Base-by-base conservation (phyloP, 2,329 filamentous ascomycete genomes). In the Hymenoscyphus albidus region DNA sequence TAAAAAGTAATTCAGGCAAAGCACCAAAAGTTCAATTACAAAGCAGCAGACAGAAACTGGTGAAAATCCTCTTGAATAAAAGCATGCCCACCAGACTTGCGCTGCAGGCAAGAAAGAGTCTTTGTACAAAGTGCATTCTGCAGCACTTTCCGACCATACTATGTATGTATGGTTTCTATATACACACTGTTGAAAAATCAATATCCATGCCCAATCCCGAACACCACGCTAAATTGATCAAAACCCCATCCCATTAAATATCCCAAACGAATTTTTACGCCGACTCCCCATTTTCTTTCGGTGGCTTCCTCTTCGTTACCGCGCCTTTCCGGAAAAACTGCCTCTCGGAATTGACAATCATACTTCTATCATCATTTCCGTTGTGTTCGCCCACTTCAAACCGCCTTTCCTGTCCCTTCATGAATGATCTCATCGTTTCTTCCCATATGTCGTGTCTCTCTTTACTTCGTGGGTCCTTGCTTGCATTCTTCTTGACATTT, bases 371-470 rank as follows among this genome's bases (percentile, higher is more conserved):
- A 83, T 84, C 68, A 13, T 87, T 48, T 38, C 22, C 48, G 16
- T 68, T 61, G 5, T 62, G 51, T 71, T 66, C 7, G 68, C 75
- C 68, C 65, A 71, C 68, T 40, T n/a, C 56, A 10, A 32, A 31
- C 58, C 56, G 58, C 44, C 61, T 54, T 64, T 76, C 66, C 44
- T 63, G 65, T 31, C 63, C 65, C 14, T 38, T 62, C 39, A 68
- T 62, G 56, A 88, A 78, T 51, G 82, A 80, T 60, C 81, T 80
- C 85, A 88, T 88, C 0, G 84, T 82, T 13, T 77, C 74, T 74
- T 88, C 85, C 86, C 86, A 89, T 4, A 86, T 76, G 6, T 82
- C 77, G 70, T 88, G 85, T 16, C 85, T 80, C 66, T 84, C 79
- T 70, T 82, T 83, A 56, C 82, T 83, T 22, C 81, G 76, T 1